Base-by-base conservation (phyloP, 257 asterid species). In the Marsdenia floribunda region DNA sequence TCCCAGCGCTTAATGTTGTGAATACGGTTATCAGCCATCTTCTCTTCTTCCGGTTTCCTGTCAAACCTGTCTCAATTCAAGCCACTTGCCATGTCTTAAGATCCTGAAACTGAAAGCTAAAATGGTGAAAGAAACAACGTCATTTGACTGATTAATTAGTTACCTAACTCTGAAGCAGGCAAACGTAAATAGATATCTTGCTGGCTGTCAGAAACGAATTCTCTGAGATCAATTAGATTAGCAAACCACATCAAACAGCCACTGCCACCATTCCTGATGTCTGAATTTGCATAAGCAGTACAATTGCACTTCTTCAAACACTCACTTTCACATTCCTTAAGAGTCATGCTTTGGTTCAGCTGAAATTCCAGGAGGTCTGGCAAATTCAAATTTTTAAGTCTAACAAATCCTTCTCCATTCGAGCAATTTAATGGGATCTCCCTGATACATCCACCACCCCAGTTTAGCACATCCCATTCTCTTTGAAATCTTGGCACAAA, bases 371-470 rank as follows among this genome's bases (percentile, higher is more conserved):
- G 37, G 1, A 71, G 52, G 50, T 80, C 84, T 37, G 84, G 84
- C 65, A 77, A 44, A 59, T 80, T 80, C 37, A 76, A 50, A 37
- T 70, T 74, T 11, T 68, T 26, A 29, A 57, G 40, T 47, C 49
- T 69, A 22, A 64, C 15, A 58, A 77, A 81, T 18, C 65, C 68
- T 10, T 81, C 79, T 22, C 69, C 70, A 1, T 33, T 22, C 52
- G 53, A 35, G 60, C 84, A 81, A 1, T 6, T 49, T 55, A 72
- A 55, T 3, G 64, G 68, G 26, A 15, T 46, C 24, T 42, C 73
- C 74, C 84, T 73, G 1, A 13, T 74, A 35, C 81, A 81, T 50
- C 81, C 81, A 13, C 79, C 37, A 2, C 76, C 40, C 84, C 84
- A 81, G 5, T 81, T 71, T 0, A 50, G 19, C 33, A 12, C 63